Evolutionary conservation across 345 rosid genomes (phyloP).

Genomic region (Anacardium occidentale): DNA sequence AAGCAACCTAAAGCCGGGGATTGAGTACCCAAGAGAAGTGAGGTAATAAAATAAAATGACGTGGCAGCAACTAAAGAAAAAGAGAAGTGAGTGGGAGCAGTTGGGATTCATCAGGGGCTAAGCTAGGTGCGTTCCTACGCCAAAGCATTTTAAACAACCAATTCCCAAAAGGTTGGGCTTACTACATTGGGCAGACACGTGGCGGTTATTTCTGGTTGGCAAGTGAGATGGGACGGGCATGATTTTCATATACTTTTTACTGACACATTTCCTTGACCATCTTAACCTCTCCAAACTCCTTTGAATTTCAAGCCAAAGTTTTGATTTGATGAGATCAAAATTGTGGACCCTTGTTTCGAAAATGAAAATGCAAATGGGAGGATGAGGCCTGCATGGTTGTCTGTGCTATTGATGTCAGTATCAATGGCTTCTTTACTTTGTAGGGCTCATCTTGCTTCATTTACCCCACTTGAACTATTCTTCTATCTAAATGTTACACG

Average conservation of each 20-base stretch:
- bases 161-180: constrained; percentile 12
- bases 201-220: neutral
- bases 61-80: neutral
- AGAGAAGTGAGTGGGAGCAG: neutral
- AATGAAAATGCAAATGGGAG: neutral
- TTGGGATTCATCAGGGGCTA: neutral
- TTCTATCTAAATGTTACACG: neutral
- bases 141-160: neutral
- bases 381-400: neutral
- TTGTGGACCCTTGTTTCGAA: neutral
- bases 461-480: neutral
- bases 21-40: too few species aligned
- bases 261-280: too few species aligned
- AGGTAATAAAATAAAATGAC: neutral
- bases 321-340: neutral
- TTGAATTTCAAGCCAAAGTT: too few species aligned
- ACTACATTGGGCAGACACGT: neutral
- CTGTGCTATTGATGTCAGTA: neutral
- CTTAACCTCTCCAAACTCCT: too few species aligned
- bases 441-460: neutral
- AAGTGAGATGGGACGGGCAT: neutral
- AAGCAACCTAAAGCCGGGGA: too few species aligned
- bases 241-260: too few species aligned
- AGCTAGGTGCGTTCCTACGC: constrained; percentile 1
- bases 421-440: neutral